These are phyloP conservation scores for Kodamaea kakaduensis DNA, from an alignment of 805 yeast genomes.

Conservation along the genomic window DNA sequence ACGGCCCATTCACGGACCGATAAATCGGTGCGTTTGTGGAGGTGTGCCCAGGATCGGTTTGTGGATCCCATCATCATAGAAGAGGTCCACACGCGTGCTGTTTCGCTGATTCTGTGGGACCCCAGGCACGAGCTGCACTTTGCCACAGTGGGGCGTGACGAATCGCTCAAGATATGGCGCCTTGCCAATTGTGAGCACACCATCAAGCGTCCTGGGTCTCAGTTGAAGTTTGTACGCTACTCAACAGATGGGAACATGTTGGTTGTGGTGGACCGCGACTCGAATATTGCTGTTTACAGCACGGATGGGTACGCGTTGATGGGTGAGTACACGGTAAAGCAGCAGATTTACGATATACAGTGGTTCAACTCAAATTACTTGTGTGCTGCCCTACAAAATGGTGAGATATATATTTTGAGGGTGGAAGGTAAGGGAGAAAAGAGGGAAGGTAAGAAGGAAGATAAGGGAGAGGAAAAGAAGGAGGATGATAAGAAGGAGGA, in stretches of 20 bases:
- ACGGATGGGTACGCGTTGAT: conserved; percentile 28
- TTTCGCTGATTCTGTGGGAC: conserved; percentile 45
- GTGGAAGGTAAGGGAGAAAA: conserved; percentile 6
- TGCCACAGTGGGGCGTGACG: conserved; percentile 49
- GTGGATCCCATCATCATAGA: conserved; percentile 39
- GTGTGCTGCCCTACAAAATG: conserved; percentile 44
- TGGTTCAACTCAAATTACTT: conserved; percentile 43
- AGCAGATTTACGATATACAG: conserved; percentile 35
- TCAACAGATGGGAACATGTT: conserved; percentile 47
- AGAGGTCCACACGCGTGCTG: conserved; percentile 36
- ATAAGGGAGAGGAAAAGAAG: conserved; percentile 1
- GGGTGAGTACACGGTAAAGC: conserved; percentile 19
- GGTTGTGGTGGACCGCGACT: conserved; percentile 40
- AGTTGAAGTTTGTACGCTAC: conserved; percentile 26
- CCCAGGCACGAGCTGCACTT: conserved; percentile 43
- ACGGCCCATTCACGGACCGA: conserved; percentile 44
- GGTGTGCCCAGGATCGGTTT: conserved; percentile 22
- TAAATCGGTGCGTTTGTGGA: conserved; percentile 40
- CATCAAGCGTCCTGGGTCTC: conserved; percentile 18
- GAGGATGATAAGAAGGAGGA: conserved; percentile 8
- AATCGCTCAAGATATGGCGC: conserved; percentile 46
- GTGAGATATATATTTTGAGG: conserved; percentile 32
- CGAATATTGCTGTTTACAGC: conserved; percentile 33
- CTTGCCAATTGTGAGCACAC: conserved; percentile 30
- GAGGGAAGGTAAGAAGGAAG: conserved; percentile 7